Base-by-base conservation (phyloP, 805 yeast species). In the Vanderwaltozyma tropicalis region DNA sequence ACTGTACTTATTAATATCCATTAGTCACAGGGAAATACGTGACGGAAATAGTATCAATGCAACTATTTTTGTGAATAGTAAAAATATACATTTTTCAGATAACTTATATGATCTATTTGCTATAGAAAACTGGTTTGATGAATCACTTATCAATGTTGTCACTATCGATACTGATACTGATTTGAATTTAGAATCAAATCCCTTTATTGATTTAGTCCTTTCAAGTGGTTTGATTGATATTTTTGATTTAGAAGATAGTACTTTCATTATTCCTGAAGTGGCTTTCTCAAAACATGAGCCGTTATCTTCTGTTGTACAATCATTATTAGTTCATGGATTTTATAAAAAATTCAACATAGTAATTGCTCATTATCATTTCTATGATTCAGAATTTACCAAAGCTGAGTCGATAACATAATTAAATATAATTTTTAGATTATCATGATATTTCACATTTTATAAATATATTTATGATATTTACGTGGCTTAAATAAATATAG, bases 251-350 rank as follows among this genome's bases (percentile, higher is more conserved):
- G 58, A 53, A 29, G 58, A 53, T 27, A 47, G 53, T 5, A 50
- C 56, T 3, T 52, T 55, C 26, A 52, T 53, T 9, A 41, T 52
- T 14, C 46, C 56, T 4, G 60, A 55, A 40, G 38, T 42, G 13
- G 41, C 33, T 18, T 49, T 51, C 17, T 28, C 38, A 6, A 41
- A 38, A 3, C 40, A 41, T 15, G 38, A 40, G n/a, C 53, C 54
- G 2, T 55, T 55, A 29, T 43, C 49, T 6, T 45, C 40, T 5
- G 54, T 49, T 17, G 48, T 45, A 1, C 50, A 45, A 30, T 38
- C 43, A 3, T 34, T 46, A 1, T 46, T 54, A 5, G 31, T 49
- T 14, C 44, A 43, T 28, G 54, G 56, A 3, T 41, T 58, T 4
- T 50, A 52, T 37, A 39, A 36, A 27, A 49, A 44, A 32, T 54